Evolutionary conservation across 2,329 filamentous ascomycete species (phyloP).

Genomic region (Spiromastix sp.): DNA sequence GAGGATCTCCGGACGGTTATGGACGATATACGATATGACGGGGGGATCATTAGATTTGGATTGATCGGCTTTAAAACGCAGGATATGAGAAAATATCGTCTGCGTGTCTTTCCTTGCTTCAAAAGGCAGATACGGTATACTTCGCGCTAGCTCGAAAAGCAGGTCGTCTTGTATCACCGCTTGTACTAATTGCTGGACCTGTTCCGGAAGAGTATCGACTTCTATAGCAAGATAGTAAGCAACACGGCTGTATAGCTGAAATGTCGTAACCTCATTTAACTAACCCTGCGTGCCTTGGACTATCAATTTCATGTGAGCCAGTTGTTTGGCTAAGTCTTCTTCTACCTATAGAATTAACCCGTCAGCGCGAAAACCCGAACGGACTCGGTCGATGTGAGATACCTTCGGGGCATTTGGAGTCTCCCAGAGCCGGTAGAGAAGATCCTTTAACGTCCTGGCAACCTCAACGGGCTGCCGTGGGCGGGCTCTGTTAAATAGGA

Average conservation of each 20-base stretch:
- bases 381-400: conserved; percentile 10
- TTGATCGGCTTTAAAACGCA: conserved; percentile 68
- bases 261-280: no score
- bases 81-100: conserved; percentile 89
- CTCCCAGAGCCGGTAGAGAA: conserved; percentile 51
- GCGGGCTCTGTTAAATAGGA: conserved; percentile 55
- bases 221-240: no score
- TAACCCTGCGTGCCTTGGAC: conserved; percentile 86
- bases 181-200: conserved; percentile 76
- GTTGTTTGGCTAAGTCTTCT: conserved; percentile 77
- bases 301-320: conserved; percentile 83
- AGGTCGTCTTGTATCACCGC: conserved; percentile 83
- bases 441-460: conserved; percentile 52
- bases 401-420: conserved; percentile 48
- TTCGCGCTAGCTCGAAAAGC: conserved; percentile 69
- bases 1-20: conserved; percentile 75
- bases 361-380: conserved; percentile 10
- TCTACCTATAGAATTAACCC: conserved; percentile 46
- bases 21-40: conserved; percentile 79
- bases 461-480: conserved; percentile 54
- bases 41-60: conserved; percentile 65
- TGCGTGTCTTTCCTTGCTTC: conserved; percentile 94
- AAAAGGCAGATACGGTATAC: conserved; percentile 79
- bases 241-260: no score
- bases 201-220: conserved; percentile 73